These are phyloP conservation scores for Trichosanthes truncata DNA, from an alignment of 306 rosid genomes.

Conservation along the genomic window DNA sequence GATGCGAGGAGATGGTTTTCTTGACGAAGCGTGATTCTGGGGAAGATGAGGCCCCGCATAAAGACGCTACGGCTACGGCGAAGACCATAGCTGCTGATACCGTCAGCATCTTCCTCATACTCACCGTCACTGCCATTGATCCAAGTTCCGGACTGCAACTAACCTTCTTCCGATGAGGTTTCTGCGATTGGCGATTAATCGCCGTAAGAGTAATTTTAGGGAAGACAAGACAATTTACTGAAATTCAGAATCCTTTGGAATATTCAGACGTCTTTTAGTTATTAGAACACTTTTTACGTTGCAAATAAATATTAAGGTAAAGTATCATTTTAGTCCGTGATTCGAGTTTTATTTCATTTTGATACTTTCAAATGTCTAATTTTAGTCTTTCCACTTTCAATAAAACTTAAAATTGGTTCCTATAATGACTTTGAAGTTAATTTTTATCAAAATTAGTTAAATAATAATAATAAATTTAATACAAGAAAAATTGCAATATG, in stretches of 20 bases:
- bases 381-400: too few species aligned
- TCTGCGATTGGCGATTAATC: background rate
- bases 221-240: background rate
- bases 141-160: background rate
- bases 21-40: conserved; percentile 46
- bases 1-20: conserved; percentile 61
- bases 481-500: too few species aligned
- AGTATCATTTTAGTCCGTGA: too few species aligned
- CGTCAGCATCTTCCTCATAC: background rate
- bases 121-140: background rate
- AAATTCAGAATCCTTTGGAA: background rate
- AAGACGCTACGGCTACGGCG: conserved; percentile 21
- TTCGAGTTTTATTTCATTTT: too few species aligned
- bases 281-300: background rate
- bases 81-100: background rate
- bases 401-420: too few species aligned
- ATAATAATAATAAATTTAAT: too few species aligned
- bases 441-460: too few species aligned
- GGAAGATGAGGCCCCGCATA: conserved; percentile 15
- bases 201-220: background rate
- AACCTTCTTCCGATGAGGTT: background rate
- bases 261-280: background rate
- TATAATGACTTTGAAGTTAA: too few species aligned
- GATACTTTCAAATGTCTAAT: too few species aligned
- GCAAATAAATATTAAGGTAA: too few species aligned